A percentile compares a stretch with the other conserved stretches of the same genome.
These are phyloP conservation scores for Blumeria graminis DNA, from an alignment of 2,329 filamentous ascomycete genomes.

Conservation along the genomic window DNA sequence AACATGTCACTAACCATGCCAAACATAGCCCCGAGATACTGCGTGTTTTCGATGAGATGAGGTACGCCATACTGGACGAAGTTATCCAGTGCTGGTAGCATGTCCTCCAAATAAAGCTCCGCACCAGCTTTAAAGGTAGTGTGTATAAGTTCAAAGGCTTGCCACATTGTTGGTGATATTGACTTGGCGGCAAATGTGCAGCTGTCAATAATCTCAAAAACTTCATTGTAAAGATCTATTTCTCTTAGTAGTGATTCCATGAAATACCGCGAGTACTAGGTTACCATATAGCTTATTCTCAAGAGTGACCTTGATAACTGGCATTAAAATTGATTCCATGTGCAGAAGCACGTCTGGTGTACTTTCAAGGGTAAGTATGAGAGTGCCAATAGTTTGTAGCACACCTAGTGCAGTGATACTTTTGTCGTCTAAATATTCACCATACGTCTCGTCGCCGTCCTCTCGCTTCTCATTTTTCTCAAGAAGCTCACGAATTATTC, in stretches of 20 bases:
- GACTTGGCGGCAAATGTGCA: slow-evolving; percentile 94
- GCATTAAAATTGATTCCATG: slow-evolving; percentile 89
- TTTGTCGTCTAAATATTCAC: slow-evolving; percentile 91
- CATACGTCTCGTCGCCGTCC: slow-evolving; percentile 46
- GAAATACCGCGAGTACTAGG: slow-evolving; percentile 6
- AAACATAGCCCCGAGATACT: slow-evolving; percentile 69
- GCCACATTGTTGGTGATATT: slow-evolving; percentile 95
- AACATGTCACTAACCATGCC: slow-evolving; percentile 95
- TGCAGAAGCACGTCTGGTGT: slow-evolving; percentile 87
- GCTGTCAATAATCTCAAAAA: slow-evolving; percentile 98
- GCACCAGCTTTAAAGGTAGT: slow-evolving; percentile 92
- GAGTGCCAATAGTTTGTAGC: slow-evolving; percentile 85
- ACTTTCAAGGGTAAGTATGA: slow-evolving; percentile 91
- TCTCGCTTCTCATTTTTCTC: slow-evolving; percentile 64
- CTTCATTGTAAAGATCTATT: slow-evolving; percentile 78
- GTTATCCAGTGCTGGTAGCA: slow-evolving; percentile 94
- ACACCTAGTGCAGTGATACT: slow-evolving; percentile 93
- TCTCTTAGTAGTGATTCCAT: slow-evolving; percentile 7
- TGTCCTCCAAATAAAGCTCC: slow-evolving; percentile 92
- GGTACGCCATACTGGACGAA: slow-evolving; percentile 82
- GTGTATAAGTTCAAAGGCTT: slow-evolving; percentile 90
- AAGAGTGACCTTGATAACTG: slow-evolving; percentile 82
- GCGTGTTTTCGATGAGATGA: slow-evolving; percentile 57
- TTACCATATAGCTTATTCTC: slow-evolving; percentile 90
- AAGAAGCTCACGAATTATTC: slow-evolving; percentile 75